Base-by-base conservation (phyloP, 768 basidiomycete species). In the Tubosaeta sp. region DNA sequence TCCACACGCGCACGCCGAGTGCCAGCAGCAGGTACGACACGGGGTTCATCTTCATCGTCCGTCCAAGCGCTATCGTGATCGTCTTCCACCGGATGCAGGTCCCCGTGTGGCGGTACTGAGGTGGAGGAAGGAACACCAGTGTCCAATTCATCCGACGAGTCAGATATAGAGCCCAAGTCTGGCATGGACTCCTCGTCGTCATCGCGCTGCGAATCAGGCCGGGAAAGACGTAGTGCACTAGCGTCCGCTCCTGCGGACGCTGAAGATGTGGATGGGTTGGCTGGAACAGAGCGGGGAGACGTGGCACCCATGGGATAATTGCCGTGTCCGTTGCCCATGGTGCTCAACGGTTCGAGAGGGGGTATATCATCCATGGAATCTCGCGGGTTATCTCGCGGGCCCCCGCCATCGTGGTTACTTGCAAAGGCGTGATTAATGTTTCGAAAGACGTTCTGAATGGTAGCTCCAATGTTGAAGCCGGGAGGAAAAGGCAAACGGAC, bases 1-100 rank as follows among this genome's bases (percentile, higher is more conserved):
- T 85, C 82, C 3, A 84, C 81, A 38, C 83, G 69, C 16, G 77
- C 72, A 21, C 83, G 82, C 38, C 83, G 69, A 43, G 63, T 74
- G 13, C 69, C 61, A 5, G 63, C 41, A 16, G 65, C 62, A 16
- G 70, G 66, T 52, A 68, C 67, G 9, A 63, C 52, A 0, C 69
- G 71, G 47, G 69, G 24, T 10, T 62, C 58, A 24, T 62, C 63
- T 46, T 67, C 62, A 3, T 64, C 67, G 30, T 68, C 67, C 14
- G 60, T 63, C 67, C 63, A 67, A 4, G 42, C 45, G 32, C 53
- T 57, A 48, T 66, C 58, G 18, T 59, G 59, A 54, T 71, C 68
- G 27, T 66, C 68, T 16, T 69, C 66, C 11, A 70, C 58, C 12
- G 62, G 59, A 29, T 66, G 66, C 1, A 30, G 11, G 34, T 31